Evolutionary conservation across 345 rosid species (phyloP).

Genomic region (Pugionium dolabratum): DNA sequence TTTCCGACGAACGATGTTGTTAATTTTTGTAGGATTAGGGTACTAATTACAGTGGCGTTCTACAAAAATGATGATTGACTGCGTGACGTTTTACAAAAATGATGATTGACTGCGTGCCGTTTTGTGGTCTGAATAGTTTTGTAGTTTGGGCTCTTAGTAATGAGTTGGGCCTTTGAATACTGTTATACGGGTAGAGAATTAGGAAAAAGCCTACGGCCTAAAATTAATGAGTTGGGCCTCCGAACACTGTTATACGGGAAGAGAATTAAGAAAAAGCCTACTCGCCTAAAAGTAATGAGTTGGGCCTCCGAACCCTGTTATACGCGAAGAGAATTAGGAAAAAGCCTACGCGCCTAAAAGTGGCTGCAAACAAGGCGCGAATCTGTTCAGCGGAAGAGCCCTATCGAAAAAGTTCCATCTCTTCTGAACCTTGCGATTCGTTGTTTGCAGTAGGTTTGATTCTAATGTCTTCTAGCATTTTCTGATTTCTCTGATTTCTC

Average conservation of each 20-base stretch:
- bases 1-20: too few relatives aligned
- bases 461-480: neutral
- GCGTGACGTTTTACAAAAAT: neutral
- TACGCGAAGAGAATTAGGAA: neutral
- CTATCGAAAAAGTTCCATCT: constrained; percentile 13
- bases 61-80: neutral
- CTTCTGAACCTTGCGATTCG: constrained; percentile 11
- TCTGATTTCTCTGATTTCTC: neutral
- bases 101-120: constrained; percentile 6
- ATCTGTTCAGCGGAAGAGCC: constrained; percentile 8
- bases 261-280: too few relatives aligned
- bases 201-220: constrained; percentile 5
- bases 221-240: constrained; percentile 16
- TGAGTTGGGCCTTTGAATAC: neutral
- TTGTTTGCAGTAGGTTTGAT: constrained; percentile 4
- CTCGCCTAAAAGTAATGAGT: too few relatives aligned
- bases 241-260: neutral
- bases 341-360: constrained; percentile 18
- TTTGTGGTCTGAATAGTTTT: neutral
- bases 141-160: constrained; percentile 11
- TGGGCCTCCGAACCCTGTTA: constrained; percentile 8
- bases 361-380: constrained; percentile 26
- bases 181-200: neutral
- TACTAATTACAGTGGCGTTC: neutral
- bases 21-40: too few relatives aligned